These are phyloP conservation scores for Skeletonema tropicum DNA, from an alignment of 108 stramenopile genomes.

Conservation along the genomic window DNA sequence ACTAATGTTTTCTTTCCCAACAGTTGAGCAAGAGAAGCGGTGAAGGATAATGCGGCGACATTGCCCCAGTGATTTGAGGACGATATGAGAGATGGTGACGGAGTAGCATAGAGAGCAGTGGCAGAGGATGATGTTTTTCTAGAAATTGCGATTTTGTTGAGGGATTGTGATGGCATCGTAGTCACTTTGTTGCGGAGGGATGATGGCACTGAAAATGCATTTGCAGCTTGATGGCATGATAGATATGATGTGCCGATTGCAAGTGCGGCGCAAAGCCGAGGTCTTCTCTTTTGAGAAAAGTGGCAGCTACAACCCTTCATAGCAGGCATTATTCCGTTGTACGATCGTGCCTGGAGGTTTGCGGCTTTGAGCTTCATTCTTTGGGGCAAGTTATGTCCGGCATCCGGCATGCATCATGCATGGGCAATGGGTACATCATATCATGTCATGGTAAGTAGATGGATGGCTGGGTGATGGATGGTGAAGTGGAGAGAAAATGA, in stretches of 20 bases:
- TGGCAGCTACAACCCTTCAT: not conserved
- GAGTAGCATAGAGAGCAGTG: not conserved
- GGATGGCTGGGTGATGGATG: too few relatives aligned
- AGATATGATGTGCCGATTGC: not conserved
- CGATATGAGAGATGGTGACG: conserved; percentile 29
- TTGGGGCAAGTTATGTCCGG: too few relatives aligned
- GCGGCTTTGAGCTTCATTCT: too few relatives aligned
- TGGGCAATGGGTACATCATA: too few relatives aligned
- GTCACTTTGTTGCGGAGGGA: not conserved
- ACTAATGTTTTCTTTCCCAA: conserved; percentile 61
- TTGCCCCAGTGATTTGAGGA: conserved; percentile 75
- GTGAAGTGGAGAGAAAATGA: too few relatives aligned
- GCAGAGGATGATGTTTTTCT: not conserved
- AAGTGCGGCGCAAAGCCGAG: not conserved
- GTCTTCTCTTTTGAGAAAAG: not conserved
- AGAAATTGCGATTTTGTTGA: not conserved
- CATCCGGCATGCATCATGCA: too few relatives aligned
- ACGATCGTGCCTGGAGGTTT: too few relatives aligned
- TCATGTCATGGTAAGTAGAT: too few relatives aligned
- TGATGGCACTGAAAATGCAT: not conserved
- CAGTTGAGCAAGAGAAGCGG: conserved; percentile 56
- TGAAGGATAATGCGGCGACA: conserved; percentile 51
- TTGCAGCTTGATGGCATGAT: not conserved
- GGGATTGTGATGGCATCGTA: not conserved
- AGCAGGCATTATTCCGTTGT: not conserved